These are phyloP conservation scores for Rutstroemia sp. DNA, from an alignment of 2,329 filamentous ascomycete genomes.

Conservation along the genomic window DNA sequence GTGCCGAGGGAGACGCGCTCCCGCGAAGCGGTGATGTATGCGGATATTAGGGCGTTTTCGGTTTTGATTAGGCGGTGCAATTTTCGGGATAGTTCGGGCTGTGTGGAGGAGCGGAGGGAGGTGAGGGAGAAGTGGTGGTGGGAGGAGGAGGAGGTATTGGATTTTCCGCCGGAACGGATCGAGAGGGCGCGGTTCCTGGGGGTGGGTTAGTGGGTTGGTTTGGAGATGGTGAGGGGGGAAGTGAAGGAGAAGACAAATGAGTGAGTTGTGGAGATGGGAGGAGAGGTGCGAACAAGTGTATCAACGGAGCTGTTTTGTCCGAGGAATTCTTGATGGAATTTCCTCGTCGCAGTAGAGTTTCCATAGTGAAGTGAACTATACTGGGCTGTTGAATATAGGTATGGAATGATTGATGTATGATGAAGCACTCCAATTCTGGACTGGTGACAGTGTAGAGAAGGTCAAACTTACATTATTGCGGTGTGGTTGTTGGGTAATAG, in stretches of 20 bases:
- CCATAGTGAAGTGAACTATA: background rate
- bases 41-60: conserved; percentile 79
- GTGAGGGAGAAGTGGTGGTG: conserved; percentile 77
- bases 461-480: conserved; percentile 4
- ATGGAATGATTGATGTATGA: background rate
- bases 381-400: background rate
- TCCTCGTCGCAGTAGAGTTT: background rate
- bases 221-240: background rate
- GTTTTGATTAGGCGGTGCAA: conserved; percentile 92
- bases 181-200: conserved; percentile 69
- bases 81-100: conserved; percentile 82
- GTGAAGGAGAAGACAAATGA: background rate
- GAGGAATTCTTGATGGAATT: conserved; percentile 1
- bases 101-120: conserved; percentile 75
- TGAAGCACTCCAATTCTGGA: too few species aligned
- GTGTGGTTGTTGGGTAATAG: too few species aligned
- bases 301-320: conserved; percentile 4
- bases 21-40: conserved; percentile 76
- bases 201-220: background rate
- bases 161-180: conserved; percentile 47
- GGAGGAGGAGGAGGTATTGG: conserved; percentile 26
- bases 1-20: conserved; percentile 80
- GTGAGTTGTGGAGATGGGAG: background rate
- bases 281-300: conserved; percentile 3
- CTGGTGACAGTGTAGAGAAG: too few species aligned